Evolutionary conservation across 371 early-diverging fungal genomes (phyloP), one percentile per base, ranked within the genome.

Genomic region (Mucor plumbeus): DNA sequence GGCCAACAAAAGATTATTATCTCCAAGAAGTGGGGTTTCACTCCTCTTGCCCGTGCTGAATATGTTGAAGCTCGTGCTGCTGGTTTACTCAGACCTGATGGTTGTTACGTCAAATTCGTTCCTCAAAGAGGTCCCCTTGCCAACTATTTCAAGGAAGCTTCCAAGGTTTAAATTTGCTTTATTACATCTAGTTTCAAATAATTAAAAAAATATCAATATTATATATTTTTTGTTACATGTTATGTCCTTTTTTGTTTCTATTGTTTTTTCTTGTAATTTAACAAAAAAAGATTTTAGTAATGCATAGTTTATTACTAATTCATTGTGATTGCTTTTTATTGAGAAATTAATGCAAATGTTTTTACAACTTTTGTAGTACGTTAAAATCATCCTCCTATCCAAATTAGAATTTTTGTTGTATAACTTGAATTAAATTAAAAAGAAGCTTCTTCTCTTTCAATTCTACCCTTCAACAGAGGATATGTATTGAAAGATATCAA

Each of bases 11-110:
- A 96, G 92, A 97, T 99, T 78, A 90, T 97, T 72, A 87, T 99
- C 79, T 97, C 98, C 87, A 95, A 97, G 90, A 99, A 98, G 90
- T 98, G 98, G 98, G 99, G 99, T 75, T 99, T 99, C 93, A 99
- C 99, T 89, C 94, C 96, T 84, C 87, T 99, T 67, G 80, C 91
- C 48, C 95, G 96, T 72, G 97, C 94, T 74, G 97, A 99, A 74
- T 94, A 96, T 80, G 86, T 94, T 66, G 91, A 81, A 61, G 89
- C 86, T 59, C 92, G 97, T 68, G 84, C 87, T 71, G 89, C 86
- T 56, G 95, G 95, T 67, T 81, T 77, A 73, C 87, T 98, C 70
- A 91, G 92, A 84, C 95, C 95, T 65, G 98, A 98, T 86, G 99
- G 99, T 71, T 93, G 93, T 86, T 91, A 98, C 85, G 97, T 98